Evolutionary conservation across 208 protist species (phyloP).

Genomic region (Leishmania lainsoni): DNA sequence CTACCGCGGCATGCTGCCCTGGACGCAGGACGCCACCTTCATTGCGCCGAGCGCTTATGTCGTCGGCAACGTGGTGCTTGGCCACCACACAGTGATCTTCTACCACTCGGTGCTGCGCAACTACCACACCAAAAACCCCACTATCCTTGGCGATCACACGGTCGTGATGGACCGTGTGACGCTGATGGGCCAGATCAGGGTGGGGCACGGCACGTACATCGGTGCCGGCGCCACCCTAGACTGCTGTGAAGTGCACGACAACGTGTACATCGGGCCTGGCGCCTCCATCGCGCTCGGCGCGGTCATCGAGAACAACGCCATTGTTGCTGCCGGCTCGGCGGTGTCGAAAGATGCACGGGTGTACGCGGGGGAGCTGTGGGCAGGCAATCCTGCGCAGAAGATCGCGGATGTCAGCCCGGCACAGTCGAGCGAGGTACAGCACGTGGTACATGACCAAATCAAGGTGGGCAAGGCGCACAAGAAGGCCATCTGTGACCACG

Average conservation of each 20-base stretch:
- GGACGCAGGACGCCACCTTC: slow-evolving; percentile 82
- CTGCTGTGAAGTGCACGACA: slow-evolving; percentile 83
- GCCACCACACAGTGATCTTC: slow-evolving; percentile 81
- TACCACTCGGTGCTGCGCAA: slow-evolving; percentile 90
- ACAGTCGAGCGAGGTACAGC: slow-evolving; percentile 64
- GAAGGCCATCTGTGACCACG: slow-evolving; percentile 74
- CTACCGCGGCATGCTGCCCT: slow-evolving; percentile 87
- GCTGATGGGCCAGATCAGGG: slow-evolving; percentile 77
- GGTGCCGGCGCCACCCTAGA: slow-evolving; percentile 78
- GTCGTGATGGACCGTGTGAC: slow-evolving; percentile 87
- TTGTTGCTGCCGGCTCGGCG: slow-evolving; percentile 83
- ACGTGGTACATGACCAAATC: slow-evolving; percentile 77
- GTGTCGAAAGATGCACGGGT: slow-evolving; percentile 86
- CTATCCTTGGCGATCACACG: slow-evolving; percentile 74
- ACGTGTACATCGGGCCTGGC: slow-evolving; percentile 83
- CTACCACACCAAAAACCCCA: slow-evolving; percentile 72
- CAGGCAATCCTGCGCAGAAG: slow-evolving; percentile 88
- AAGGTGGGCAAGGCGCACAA: slow-evolving; percentile 55
- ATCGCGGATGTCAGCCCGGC: slow-evolving; percentile 77
- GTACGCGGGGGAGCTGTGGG: slow-evolving; percentile 91
- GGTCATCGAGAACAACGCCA: slow-evolving; percentile 84
- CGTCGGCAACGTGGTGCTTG: slow-evolving; percentile 83
- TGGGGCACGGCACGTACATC: slow-evolving; percentile 68
- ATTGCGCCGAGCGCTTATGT: slow-evolving; percentile 89
- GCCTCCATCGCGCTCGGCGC: slow-evolving; percentile 80